Evolutionary conservation across 225 moss, liverwort and hornwort genomes (phyloP), one percentile per base, ranked within the genome.

Genomic region (Sphagnum contortum): DNA sequence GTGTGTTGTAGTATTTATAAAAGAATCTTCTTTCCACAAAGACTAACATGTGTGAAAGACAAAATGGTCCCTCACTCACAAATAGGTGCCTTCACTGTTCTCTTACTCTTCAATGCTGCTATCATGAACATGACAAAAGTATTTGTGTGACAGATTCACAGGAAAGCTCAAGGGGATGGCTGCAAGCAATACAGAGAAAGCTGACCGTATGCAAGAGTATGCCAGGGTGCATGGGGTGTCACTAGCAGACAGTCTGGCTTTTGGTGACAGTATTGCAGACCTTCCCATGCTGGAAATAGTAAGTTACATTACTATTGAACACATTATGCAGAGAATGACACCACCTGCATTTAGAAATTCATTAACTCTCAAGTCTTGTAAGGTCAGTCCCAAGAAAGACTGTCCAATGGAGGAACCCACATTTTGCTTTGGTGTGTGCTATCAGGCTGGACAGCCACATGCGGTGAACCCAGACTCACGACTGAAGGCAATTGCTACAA

Each of bases 241-340:
- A 51, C 61, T 80, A 50, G 54, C 44, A 68, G 80, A 80, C 48
- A 80, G 80, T 63, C n/a, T 80, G 67, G 80, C 80, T 4, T 80
- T 74, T 57, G 80, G 80, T 56, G 80, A 80, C 64, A 80, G 76
- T 62, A 76, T 80, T 60, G 80, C 80, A 48, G 80, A 80, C 47
- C 47, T 76, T 57, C 48, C 73, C 29, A 80, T 80, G 80, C 69
- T 80, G 55, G 76, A 80, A 73, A 57, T 68, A 61, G 80, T 80
- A 9, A 47, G 8, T 9, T 64, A 8, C 4, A 14, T 45, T 3
- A 9, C 46, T n/a, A 8, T 44, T 44, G 29, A 8, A 14, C 12
- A 10, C 11, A 14, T 61, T 10, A 8, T 44, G 29, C 13, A 44
- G n/a, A 44, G 8, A n/a, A 7, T 61, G n/a, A 7, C 7, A 8